phyloP scores from a whole-genome alignment of 257 asterid species.

The Lithospermum erythrorhizon region DNA sequence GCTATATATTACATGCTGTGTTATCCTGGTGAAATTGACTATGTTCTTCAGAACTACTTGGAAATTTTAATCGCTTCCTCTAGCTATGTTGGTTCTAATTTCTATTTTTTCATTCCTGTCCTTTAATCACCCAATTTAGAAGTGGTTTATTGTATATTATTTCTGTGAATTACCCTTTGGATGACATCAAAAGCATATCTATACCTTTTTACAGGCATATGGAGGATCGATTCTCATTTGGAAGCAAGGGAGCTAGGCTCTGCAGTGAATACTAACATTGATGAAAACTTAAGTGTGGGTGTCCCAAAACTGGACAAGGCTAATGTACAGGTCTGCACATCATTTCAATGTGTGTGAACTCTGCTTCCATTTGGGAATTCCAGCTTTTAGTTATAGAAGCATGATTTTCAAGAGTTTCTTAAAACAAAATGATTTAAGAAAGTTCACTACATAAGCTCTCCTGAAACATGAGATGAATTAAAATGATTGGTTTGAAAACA shows the following conservation, averaged over 20 bases:
- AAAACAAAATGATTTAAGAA: not conserved
- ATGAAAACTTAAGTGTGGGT: conserved; percentile 19
- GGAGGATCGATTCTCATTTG: conserved; percentile 30
- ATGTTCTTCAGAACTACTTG: not conserved
- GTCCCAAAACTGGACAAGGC: conserved; percentile 18
- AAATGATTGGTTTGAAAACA: no score
- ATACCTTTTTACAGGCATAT: conserved; percentile 33
- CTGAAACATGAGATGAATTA: no score
- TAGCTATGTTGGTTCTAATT: not conserved
- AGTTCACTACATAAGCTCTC: not conserved
- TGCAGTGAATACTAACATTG: conserved; percentile 17
- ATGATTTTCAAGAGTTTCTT: not conserved
- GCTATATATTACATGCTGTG: not conserved
- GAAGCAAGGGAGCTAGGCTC: conserved; percentile 22
- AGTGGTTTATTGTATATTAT: not conserved
- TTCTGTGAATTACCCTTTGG: no score
- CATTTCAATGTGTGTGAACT: no score
- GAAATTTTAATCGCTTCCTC: not conserved
- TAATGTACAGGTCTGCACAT: conserved; percentile 38
- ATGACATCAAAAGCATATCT: conserved; percentile 6
- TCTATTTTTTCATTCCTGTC: not conserved
- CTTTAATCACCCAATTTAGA: not conserved
- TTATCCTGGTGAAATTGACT: not conserved
- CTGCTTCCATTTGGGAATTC: not conserved
- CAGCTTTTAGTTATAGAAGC: not conserved